A percentile compares a stretch with the other conserved stretches of the same genome.
These are phyloP conservation scores for Tolypocladium tundrense DNA, from an alignment of 2,329 filamentous ascomycete species.

Conservation along the genomic window DNA sequence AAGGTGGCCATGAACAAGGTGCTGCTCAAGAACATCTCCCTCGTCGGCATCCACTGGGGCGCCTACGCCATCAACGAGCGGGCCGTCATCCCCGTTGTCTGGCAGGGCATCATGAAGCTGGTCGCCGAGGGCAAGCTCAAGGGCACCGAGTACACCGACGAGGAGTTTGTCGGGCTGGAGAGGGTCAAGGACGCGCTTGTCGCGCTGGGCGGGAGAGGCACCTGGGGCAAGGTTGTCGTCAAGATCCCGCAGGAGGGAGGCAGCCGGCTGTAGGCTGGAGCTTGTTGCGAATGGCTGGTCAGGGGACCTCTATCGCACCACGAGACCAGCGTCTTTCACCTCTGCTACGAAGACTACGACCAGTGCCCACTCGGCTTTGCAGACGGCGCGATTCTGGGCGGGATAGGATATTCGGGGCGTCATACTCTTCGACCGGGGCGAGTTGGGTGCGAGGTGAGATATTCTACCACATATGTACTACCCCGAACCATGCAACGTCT, in stretches of 20 bases:
- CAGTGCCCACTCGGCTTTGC: too few species aligned
- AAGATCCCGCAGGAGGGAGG: constrained; percentile 62
- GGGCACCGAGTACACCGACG: constrained; percentile 74
- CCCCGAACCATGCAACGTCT: too few species aligned
- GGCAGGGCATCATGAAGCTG: constrained; percentile 71
- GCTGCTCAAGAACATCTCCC: constrained; percentile 81
- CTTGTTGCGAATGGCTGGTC: too few species aligned
- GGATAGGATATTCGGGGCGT: too few species aligned
- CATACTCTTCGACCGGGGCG: too few species aligned
- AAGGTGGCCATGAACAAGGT: constrained; percentile 90
- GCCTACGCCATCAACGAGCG: constrained; percentile 67
- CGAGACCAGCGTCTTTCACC: too few species aligned
- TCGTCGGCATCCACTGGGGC: constrained; percentile 90
- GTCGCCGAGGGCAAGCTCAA: constrained; percentile 69
- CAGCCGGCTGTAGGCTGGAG: constrained; percentile 37
- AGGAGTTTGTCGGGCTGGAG: constrained; percentile 74
- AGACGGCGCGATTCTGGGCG: too few species aligned
- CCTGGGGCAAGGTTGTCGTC: constrained; percentile 94
- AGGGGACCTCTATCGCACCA: too few species aligned
- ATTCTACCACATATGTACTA: too few species aligned
- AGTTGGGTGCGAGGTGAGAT: too few species aligned
- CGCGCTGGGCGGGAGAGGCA: constrained; percentile 68
- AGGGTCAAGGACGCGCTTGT: constrained; percentile 65
- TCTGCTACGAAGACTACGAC: too few species aligned
- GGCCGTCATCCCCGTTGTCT: constrained; percentile 60